Conservation (phyloP, 164 flowering plant species). For the Kalanchoe fedtschenkoi region DNA sequence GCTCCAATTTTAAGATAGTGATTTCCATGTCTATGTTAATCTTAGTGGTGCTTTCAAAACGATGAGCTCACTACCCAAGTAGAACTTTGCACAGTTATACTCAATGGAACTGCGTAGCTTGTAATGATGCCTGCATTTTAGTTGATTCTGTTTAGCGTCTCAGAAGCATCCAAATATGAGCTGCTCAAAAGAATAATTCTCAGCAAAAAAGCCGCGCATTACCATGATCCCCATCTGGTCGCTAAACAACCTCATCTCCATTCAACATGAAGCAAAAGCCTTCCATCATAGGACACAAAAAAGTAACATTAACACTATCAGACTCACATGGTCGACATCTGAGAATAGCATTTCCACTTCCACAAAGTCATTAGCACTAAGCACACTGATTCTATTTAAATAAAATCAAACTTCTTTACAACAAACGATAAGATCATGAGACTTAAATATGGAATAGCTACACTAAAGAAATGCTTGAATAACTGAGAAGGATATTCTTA, state of each 20-base stretch:
- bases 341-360: neutral
- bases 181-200: too few species aligned
- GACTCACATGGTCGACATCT: neutral
- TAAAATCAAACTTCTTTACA: neutral
- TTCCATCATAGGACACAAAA: too few species aligned
- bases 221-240: too few species aligned
- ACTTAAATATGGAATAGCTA: neutral
- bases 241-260: too few species aligned
- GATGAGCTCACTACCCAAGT: conserved; percentile 20
- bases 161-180: too few species aligned
- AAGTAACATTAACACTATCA: too few species aligned
- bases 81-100: too few species aligned
- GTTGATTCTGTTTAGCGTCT: too few species aligned
- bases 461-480: neutral
- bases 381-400: neutral
- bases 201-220: too few species aligned
- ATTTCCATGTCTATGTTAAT: conserved; percentile 86
- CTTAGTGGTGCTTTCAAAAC: conserved; percentile 69
- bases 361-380: neutral
- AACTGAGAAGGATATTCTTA: neutral
- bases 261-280: too few species aligned
- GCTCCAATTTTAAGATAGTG: conserved; percentile 66
- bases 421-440: neutral
- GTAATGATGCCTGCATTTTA: too few species aligned
- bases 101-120: too few species aligned